phyloP scores from a whole-genome alignment of 2,329 filamentous ascomycete genomes.

The Leptographium wingfieldii region DNA sequence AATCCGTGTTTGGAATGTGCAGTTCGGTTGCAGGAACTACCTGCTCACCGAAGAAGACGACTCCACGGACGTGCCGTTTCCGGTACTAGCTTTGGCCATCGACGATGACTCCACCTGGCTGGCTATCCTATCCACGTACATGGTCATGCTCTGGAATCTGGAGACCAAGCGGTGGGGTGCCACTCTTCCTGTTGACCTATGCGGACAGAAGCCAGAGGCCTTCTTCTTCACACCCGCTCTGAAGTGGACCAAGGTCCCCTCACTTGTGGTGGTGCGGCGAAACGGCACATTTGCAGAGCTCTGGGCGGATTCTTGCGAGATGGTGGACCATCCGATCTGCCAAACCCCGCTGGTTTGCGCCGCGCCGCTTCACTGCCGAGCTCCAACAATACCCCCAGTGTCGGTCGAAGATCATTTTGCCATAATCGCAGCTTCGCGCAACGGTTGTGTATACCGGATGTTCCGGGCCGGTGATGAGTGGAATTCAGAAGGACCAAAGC shows the following conservation, averaged over 20 bases:
- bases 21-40: conserved; percentile 27
- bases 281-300: conserved; percentile 53
- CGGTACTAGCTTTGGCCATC: conserved; percentile 50
- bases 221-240: conserved; percentile 47
- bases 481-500: conserved; percentile 34
- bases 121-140: conserved; percentile 48
- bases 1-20: conserved; percentile 53
- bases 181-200: conserved; percentile 40
- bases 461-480: conserved; percentile 31
- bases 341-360: conserved; percentile 39
- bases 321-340: conserved; percentile 35
- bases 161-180: conserved; percentile 42
- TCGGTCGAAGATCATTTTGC: conserved; percentile 15
- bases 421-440: conserved; percentile 36
- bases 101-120: conserved; percentile 53
- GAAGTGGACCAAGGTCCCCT: conserved; percentile 22
- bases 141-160: conserved; percentile 52
- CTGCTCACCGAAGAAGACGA: conserved; percentile 26
- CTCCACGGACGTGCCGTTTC: conserved; percentile 30
- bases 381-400: background rate
- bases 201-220: conserved; percentile 44
- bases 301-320: conserved; percentile 30
- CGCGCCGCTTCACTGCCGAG: conserved; percentile 21
- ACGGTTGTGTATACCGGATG: conserved; percentile 37
- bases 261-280: conserved; percentile 48